Evolutionary conservation across 2,329 filamentous ascomycete genomes (phyloP), one percentile per base, ranked within the genome.

Genomic region (Saccharata proteae): DNA sequence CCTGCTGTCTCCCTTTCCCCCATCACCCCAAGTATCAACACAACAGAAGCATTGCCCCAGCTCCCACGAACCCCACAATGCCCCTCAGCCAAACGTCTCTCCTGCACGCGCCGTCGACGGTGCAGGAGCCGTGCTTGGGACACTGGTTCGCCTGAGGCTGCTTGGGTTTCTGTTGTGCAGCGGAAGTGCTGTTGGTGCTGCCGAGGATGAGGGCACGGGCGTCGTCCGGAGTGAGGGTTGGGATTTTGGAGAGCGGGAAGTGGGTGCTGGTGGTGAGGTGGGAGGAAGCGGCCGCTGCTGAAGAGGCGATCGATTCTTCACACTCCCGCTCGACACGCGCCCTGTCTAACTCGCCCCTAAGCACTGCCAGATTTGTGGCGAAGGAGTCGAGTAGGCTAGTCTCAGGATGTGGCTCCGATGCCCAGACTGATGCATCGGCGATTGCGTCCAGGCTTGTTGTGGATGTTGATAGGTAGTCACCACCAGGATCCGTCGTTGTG

Each of bases 1-100:
- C n/a, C n/a, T n/a, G n/a, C n/a, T n/a, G n/a, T n/a, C n/a, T n/a
- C n/a, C n/a, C n/a, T n/a, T n/a, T n/a, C n/a, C n/a, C n/a, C n/a
- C n/a, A n/a, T n/a, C n/a, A n/a, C n/a, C n/a, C n/a, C n/a, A n/a
- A n/a, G n/a, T n/a, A n/a, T 35, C 32, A 35, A 14, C 20, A 26
- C 8, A 35, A 27, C 15, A 35, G 33, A 6, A 35, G 18, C 28
- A 31, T 21, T 12, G 29, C 23, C 6, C 28, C 23, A 12, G 24
- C 24, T 8, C 28, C 28, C 3, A 27, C 22, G 10, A 26, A 18
- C n/a, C n/a, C n/a, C 4, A 35, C 19, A n/a, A 30, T 27, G 17
- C 33, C 33, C 7, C 33, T 19, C 9, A 35, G 19, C 33, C 33
- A 35, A n/a, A 35, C 19, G 16, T 35, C 33, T 5, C 33, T 27